A percentile compares a stretch with the other conserved stretches of the same genome.
These are phyloP conservation scores for Rhodamnia rubescens DNA, from an alignment of 345 rosid genomes.

Conservation along the genomic window DNA sequence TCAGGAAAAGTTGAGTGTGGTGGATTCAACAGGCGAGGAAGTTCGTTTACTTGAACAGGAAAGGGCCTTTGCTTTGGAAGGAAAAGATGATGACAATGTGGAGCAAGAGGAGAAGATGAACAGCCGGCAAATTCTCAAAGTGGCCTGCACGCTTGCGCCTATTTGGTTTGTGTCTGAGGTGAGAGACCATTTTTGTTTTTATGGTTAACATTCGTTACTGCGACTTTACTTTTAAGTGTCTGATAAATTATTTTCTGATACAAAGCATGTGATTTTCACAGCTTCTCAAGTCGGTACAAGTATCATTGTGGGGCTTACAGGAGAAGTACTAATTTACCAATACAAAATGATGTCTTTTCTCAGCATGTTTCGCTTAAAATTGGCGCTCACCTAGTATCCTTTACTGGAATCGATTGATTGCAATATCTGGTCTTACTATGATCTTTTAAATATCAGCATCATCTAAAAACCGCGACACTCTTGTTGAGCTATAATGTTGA, in stretches of 20 bases:
- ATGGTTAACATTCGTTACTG: neutral
- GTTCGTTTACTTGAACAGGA: neutral
- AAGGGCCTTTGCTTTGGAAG: neutral
- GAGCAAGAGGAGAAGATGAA: neutral
- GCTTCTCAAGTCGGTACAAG: neutral
- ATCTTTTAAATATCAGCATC: neutral
- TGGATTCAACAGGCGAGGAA: neutral
- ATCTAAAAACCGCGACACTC: neutral
- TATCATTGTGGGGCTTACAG: neutral
- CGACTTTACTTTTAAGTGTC: neutral
- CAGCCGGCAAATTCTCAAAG: slow-evolving; percentile 1
- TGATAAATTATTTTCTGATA: neutral
- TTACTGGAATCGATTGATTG: neutral
- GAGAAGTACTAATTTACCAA: neutral
- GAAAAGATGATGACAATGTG: neutral
- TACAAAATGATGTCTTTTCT: neutral
- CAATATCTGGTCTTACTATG: neutral
- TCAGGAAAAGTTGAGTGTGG: neutral
- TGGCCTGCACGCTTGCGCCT: slow-evolving; percentile 21
- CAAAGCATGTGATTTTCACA: neutral
- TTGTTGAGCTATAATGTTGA: neutral
- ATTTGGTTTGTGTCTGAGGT: slow-evolving; percentile 43
- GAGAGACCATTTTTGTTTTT: neutral
- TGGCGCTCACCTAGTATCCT: neutral
- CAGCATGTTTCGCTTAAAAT: neutral